Base-by-base conservation (phyloP, 2,329 filamentous ascomycete species). In the Fusarium illudens region DNA sequence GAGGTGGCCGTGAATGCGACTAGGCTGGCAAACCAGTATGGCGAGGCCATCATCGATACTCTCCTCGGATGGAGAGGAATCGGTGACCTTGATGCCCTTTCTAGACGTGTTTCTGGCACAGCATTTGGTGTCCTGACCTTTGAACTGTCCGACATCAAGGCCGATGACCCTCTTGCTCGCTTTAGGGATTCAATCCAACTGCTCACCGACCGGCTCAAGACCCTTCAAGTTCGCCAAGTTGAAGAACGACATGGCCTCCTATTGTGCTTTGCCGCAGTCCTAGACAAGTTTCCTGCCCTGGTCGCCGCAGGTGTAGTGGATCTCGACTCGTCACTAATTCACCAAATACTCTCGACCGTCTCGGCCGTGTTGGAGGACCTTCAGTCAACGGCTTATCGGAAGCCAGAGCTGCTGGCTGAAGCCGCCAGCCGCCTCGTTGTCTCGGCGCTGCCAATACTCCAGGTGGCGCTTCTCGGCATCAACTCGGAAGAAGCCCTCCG, bases 31-130 rank as follows among this genome's bases (percentile, higher is more conserved):
- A 72, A 82, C 2, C 93, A 92, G 65, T 90, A 90, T 61, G 92
- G 92, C 76, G 83, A 85, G 48, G 89, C 91, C 1, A 79, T 97
- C 4, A 79, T 93, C 9, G 85, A 90, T 33, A 90, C 86, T 0
- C 82, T 97, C 7, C 81, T 96, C 12, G 89, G 88, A 19, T 99
- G 96, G 96, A 87, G 95, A 77, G 96, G 96, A 1, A 87, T 96
- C n/a, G 90, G 90, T 0, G 93, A 96, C 67, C 83, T 89, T 9
- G 94, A 97, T 76, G 85, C 89, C 0, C 81, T 85, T 6, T 93
- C 93, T 2, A 87, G 96, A 64, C 86, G 92, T 70, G 86, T 87
- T 51, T 90, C 93, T 13, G 93, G 92, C 2, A 79, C 79, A 2
- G 89, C 92, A 0, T 89, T 95, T 71, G 92, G 92, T 6, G 75